Conservation (phyloP, 2,329 filamentous ascomycete genomes). For the Aspergillus piperis region DNA sequence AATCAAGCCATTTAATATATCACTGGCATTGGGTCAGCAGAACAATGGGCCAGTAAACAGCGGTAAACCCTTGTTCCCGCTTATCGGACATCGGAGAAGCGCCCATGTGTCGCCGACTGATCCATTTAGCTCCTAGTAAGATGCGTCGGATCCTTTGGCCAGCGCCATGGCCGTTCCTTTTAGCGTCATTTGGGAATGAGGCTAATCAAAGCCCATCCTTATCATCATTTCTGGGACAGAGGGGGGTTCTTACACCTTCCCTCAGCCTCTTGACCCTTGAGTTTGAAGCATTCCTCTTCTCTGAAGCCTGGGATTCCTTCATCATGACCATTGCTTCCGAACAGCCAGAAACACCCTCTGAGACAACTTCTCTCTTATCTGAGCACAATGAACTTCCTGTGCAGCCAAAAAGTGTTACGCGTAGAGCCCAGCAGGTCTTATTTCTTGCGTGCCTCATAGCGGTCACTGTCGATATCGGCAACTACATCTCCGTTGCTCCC, state of each 20-base stretch:
- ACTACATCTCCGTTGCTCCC: constrained; percentile 15
- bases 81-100: neutral
- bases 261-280: neutral
- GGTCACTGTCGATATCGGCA: constrained; percentile 14
- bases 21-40: neutral
- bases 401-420: neutral
- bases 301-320: neutral
- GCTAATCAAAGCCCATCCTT: neutral
- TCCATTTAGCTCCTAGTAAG: neutral
- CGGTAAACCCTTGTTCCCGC: too few species aligned
- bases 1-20: neutral
- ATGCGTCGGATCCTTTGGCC: neutral
- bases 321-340: neutral
- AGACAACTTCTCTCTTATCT: constrained; percentile 2
- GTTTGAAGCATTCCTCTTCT: neutral
- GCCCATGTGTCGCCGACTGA: neutral
- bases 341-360: neutral
- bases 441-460: constrained; percentile 10
- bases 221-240: neutral
- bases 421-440: constrained; percentile 6
- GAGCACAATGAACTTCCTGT: neutral
- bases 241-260: neutral
- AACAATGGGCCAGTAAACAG: neutral
- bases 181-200: neutral
- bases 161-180: neutral